Evolutionary conservation across 805 yeast genomes (phyloP), one percentile per base, ranked within the genome.

Genomic region (Blastobotrys chiropterorum): DNA sequence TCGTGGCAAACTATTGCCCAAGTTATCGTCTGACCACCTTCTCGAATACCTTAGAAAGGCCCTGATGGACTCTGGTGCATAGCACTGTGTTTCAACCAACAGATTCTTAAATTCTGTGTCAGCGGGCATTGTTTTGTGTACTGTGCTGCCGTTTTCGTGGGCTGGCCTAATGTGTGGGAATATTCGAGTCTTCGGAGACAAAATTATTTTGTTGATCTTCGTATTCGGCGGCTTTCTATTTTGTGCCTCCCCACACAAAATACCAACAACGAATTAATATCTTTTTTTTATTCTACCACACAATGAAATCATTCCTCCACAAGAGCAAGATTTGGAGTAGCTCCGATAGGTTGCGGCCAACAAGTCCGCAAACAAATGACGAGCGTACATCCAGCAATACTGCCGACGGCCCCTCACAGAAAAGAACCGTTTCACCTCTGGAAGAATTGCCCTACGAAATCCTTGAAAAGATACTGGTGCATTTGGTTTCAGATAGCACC

Each of bases 41-140:
- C 70, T 52, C n/a, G 69, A 65, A 13, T 57, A 54, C 2, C 59
- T 46, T 21, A 67, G 51, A 51, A 67, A 67, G 19, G 61, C 58
- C 6, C 50, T 47, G 15, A 66, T 54, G 2, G 62, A 59, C 20
- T 53, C 52, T 3, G 66, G 61, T 7, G 61, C 50, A 13, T 56
- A 58, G 42, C 69, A 59, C 14, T 48, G 34, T 26, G 34, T 6
- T 11, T 26, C 34, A 5, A 26, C 34, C 11, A 26, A 26, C 34
- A 26, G 34, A 26, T 26, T 26, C 11, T 26, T 26, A 11, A 26
- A 26, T 26, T 26, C 34, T 26, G 8, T 11, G 34, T 26, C 34
- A 6, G 34, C 34, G 11, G 34, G 34, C 34, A 26, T 26, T 26
- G 34, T 26, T 26, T 26, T 26, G 34, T 26, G 34, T 26, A 5